Evolutionary conservation across 1,284 basidiomycete species (phyloP), one percentile per base, ranked within the genome.

Genomic region (Pseudozyma thailandica): DNA sequence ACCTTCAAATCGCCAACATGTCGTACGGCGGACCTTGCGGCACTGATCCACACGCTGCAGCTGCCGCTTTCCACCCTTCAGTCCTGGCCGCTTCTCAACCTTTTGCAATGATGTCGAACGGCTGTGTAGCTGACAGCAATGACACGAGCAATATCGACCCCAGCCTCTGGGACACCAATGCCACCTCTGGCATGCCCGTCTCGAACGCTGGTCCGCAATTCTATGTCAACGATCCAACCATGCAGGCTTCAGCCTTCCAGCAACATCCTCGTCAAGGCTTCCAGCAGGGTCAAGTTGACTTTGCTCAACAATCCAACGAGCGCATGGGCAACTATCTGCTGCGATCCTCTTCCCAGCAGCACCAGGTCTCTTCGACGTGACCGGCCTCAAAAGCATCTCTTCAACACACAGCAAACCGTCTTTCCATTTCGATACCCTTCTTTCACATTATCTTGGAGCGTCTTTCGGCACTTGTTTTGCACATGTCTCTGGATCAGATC

Each of bases 1-100:
- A 66, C 7, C 44, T 66, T 10, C 58, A 56, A 41, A 38, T 66
- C 3, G 63, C 51, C 39, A 60, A 47, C 28, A 59, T 60, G 63
- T 35, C 38, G 1, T 59, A 43, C 20, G 51, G 42, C 25, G n/a
- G n/a, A n/a, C 16, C 33, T 12, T 54, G 42, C n/a, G 59, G 43
- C 2, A 7, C 48, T 2, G 56, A 66, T 4, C 27, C 47, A 25
- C 51, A 51, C n/a, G 6, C 43, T 0, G 26, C 53, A 13, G 20
- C 51, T 15, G 38, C 38, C 8, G 42, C 41, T 4, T 51, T 65
- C 10, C 39, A 52, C 20, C 15, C 44, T 18, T 41, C 47, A 18
- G 45, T 59, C n/a, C 38, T 54, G 30, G 42, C 35, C 2, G 18
- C 47, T 4, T 21, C 46, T 9, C 28, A 23, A 18, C 21, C 39